These are phyloP conservation scores for Lasiodiplodia citricola DNA, from an alignment of 2,329 filamentous ascomycete species.

Conservation along the genomic window DNA sequence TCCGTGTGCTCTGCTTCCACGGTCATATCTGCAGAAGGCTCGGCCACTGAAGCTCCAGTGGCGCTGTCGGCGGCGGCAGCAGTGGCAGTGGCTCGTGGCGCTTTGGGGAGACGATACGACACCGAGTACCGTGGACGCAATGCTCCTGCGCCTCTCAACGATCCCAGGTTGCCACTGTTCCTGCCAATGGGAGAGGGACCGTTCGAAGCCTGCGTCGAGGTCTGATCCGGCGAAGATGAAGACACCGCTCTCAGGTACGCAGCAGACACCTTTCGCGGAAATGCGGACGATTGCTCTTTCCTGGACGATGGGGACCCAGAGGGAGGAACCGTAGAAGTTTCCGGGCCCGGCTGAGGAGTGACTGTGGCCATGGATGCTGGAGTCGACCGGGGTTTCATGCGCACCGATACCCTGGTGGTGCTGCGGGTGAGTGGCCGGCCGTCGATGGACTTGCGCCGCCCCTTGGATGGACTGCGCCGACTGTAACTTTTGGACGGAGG, in stretches of 20 bases:
- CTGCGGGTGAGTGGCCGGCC: slow-evolving; percentile 4
- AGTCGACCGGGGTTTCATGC: slow-evolving; percentile 6
- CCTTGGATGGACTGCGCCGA: slow-evolving; percentile 11
- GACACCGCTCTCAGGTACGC: not conserved
- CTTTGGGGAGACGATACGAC: not conserved
- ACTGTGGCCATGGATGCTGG: not conserved
- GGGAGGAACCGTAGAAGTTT: not conserved
- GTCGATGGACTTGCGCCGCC: slow-evolving; percentile 16
- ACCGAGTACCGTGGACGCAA: not conserved
- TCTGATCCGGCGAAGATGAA: not conserved
- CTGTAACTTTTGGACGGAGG: not conserved
- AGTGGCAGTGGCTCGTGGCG: not conserved
- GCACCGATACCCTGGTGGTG: slow-evolving; percentile 9
- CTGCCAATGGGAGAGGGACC: too few relatives aligned
- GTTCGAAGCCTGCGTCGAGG: not conserved
- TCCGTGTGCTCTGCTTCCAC: not conserved
- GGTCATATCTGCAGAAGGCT: not conserved
- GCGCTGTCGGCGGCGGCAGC: too few relatives aligned
- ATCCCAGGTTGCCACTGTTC: not conserved
- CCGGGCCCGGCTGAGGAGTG: not conserved
- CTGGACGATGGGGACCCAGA: not conserved
- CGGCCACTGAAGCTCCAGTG: not conserved
- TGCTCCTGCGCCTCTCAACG: not conserved
- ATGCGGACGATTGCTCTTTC: not conserved
- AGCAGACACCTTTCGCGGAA: not conserved